These are phyloP conservation scores for Anthostomella pinea DNA, from an alignment of 2,329 filamentous ascomycete species.

Conservation along the genomic window DNA sequence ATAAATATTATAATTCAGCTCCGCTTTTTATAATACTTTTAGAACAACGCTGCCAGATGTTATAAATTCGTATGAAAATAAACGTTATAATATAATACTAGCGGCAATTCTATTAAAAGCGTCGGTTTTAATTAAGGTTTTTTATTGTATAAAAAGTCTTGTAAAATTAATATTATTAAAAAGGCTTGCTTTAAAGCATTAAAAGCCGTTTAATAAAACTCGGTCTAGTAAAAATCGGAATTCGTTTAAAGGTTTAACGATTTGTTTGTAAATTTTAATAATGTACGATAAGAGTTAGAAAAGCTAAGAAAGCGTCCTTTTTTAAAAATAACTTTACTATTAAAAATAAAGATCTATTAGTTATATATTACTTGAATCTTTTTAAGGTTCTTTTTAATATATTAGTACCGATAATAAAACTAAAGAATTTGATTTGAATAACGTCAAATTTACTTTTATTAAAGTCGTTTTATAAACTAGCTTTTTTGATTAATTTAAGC, in stretches of 20 bases:
- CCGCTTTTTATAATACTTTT: too few relatives aligned
- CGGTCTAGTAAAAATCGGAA: background rate
- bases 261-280: background rate
- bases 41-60: too few relatives aligned
- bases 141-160: too few relatives aligned
- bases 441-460: background rate
- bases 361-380: background rate
- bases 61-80: too few relatives aligned
- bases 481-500: background rate
- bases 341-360: too few relatives aligned
- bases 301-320: background rate
- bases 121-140: too few relatives aligned
- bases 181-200: background rate
- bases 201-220: background rate
- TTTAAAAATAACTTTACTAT: background rate
- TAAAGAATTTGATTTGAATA: background rate
- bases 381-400: background rate
- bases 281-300: background rate
- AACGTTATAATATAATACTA: too few relatives aligned
- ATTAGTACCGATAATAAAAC: background rate
- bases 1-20: too few relatives aligned
- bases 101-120: too few relatives aligned
- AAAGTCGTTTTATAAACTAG: background rate
- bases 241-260: background rate
- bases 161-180: too few relatives aligned